Conservation (phyloP, 768 basidiomycete genomes). For the Erythrobasidium yunnanense region DNA sequence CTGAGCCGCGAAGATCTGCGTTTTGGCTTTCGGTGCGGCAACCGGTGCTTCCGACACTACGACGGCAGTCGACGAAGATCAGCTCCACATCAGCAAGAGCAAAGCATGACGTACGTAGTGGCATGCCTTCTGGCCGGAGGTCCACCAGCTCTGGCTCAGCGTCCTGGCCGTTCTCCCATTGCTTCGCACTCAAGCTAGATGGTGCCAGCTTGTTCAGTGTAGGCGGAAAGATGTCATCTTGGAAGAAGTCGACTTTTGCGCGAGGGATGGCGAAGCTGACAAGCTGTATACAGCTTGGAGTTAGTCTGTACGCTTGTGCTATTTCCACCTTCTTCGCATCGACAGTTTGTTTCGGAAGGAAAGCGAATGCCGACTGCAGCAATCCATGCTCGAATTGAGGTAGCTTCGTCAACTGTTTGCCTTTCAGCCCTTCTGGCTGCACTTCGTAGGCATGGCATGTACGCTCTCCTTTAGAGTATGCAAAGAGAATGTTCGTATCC, state of each 20-base stretch:
- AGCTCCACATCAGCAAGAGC: not conserved
- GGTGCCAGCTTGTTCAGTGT: slow-evolving; percentile 38
- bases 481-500: slow-evolving; percentile 42
- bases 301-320: slow-evolving; percentile 38
- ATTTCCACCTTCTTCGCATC: slow-evolving; percentile 43
- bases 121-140: slow-evolving; percentile 41
- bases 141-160: slow-evolving; percentile 24
- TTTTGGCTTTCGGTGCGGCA: slow-evolving; percentile 32
- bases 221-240: slow-evolving; percentile 42
- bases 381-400: slow-evolving; percentile 40
- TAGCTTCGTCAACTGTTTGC: slow-evolving; percentile 35
- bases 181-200: slow-evolving; percentile 5
- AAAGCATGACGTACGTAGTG: slow-evolving; percentile 33
- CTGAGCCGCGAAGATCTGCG: slow-evolving; percentile 35
- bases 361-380: slow-evolving; percentile 40
- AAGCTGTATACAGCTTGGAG: slow-evolving; percentile 39
- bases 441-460: slow-evolving; percentile 41
- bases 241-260: slow-evolving; percentile 43
- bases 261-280: slow-evolving; percentile 42
- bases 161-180: slow-evolving; percentile 39
- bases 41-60: slow-evolving; percentile 43
- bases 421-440: slow-evolving; percentile 20
- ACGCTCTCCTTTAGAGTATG: slow-evolving; percentile 43
- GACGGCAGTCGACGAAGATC: not conserved
- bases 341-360: slow-evolving; percentile 40